Base-by-base conservation (phyloP, 164 flowering plant genomes). In the Amborella trichopoda region DNA sequence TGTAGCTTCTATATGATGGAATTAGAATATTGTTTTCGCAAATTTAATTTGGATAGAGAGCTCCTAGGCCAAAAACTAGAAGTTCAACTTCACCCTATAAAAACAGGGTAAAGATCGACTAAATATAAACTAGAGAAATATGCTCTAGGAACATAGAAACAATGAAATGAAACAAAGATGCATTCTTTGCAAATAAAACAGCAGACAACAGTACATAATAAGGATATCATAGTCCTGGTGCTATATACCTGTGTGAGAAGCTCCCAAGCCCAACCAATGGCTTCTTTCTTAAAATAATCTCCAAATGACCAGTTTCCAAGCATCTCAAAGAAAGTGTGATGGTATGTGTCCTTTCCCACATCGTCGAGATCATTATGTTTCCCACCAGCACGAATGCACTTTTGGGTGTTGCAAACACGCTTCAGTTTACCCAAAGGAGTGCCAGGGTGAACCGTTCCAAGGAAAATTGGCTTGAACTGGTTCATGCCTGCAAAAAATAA, bases 301-400 rank as follows among this genome's bases (percentile, higher is more conserved):
- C 96, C 99, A 63, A 93, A 93, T 0, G 96, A 83, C 99, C 99
- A 93, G 53, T 88, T 93, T 0, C 99, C 99, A 50, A 93, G 83
- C 99, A 93, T 93, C 66, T 93, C 99, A 62, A 93, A 88, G 66
- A 93, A 93, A 28, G 99, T 93, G 52, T 93, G 99, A 58, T 93
- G 96, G 56, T 93, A 88, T 20, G 99, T 93, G 44, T 93, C 99
- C 64, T 88, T 93, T 11, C 34, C 34, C 36, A 32, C 36, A 53
- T 93, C 99, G 60, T 84, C 99, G 32, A 93, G 86, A 69, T 93
- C 99, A 62, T 93, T 93, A 58, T 88, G 99, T 50, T 93, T 93
- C 33, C 95, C 99, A 54, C 99, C 96, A 28, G 96, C 96, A 12
- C 96, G 78, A 12, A 93, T 93, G 59, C 96, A 93, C 69, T 93